Percentiles rank a stretch among this genome's conserved stretches.
Conservation (phyloP, 805 yeast genomes). For the Saturnispora besseyi region DNA sequence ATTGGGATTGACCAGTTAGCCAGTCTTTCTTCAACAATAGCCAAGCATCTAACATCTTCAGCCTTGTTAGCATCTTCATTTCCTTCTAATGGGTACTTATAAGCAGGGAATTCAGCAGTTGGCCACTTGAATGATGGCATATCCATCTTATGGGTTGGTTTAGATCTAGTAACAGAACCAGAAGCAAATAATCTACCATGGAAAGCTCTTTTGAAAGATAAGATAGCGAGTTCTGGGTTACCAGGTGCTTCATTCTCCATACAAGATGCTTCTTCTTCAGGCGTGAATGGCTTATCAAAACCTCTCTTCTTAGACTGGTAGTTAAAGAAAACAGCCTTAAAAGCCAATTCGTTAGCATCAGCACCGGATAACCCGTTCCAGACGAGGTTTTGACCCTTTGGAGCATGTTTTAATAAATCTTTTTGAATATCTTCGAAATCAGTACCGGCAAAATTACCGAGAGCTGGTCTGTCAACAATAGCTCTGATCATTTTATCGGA, state of each 20-base stretch:
- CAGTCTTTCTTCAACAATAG: slow-evolving; percentile 63
- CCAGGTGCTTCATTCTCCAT: slow-evolving; percentile 87
- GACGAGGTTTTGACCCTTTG: slow-evolving; percentile 62
- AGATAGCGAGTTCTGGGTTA: slow-evolving; percentile 73
- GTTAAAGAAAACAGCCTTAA: slow-evolving; percentile 81
- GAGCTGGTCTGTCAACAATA: slow-evolving; percentile 74
- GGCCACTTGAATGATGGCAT: slow-evolving; percentile 97
- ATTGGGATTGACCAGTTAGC: slow-evolving; percentile 64
- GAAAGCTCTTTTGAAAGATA: slow-evolving; percentile 84
- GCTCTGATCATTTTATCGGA: slow-evolving; percentile 66
- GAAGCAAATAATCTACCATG: slow-evolving; percentile 94
- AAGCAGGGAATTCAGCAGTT: slow-evolving; percentile 79
- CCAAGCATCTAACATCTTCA: slow-evolving; percentile 79
- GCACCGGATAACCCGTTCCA: slow-evolving; percentile 83
- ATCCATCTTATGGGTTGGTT: slow-evolving; percentile 89
- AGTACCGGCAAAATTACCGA: slow-evolving; percentile 70
- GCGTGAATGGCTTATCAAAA: slow-evolving; percentile 45
- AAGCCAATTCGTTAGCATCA: slow-evolving; percentile 83
- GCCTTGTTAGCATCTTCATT: slow-evolving; percentile 69
- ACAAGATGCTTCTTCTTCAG: slow-evolving; percentile 59
- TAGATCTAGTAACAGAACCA: slow-evolving; percentile 84
- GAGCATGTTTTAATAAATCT: slow-evolving; percentile 65
- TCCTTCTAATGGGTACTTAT: slow-evolving; percentile 70
- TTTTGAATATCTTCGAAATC: slow-evolving; percentile 45
- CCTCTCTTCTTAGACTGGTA: slow-evolving; percentile 66